Percentiles rank a stretch among this genome's conserved stretches.
Conservation (phyloP, 495 filamentous ascomycete genomes). For the Hypomontagnella monticulosa region DNA sequence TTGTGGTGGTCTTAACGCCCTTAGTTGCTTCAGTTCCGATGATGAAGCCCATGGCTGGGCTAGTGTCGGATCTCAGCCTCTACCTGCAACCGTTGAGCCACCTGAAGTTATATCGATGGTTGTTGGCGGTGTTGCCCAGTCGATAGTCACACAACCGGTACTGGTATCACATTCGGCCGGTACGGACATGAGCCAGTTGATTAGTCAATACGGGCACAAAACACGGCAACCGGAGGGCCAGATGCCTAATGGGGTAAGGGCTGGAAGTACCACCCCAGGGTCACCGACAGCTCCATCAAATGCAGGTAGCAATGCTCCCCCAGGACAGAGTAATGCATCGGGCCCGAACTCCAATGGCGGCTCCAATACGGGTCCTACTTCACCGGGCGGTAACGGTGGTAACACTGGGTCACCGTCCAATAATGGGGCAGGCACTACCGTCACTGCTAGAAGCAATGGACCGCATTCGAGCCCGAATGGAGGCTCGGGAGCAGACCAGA, state of each 20-base stretch:
- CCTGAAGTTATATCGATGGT: slow-evolving; percentile 34
- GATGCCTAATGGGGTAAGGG: slow-evolving; percentile 32
- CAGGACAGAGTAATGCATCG: not conserved
- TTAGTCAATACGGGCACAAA: slow-evolving; percentile 29
- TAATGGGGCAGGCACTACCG: slow-evolving; percentile 8
- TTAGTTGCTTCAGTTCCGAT: slow-evolving; percentile 54
- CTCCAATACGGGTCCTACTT: slow-evolving; percentile 7
- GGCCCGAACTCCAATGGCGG: slow-evolving; percentile 6
- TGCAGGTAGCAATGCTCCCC: not conserved
- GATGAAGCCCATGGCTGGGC: slow-evolving; percentile 47
- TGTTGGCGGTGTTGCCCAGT: slow-evolving; percentile 39
- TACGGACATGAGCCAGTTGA: slow-evolving; percentile 28
- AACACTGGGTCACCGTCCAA: slow-evolving; percentile 7
- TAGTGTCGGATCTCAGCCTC: slow-evolving; percentile 41
- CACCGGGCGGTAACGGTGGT: not conserved
- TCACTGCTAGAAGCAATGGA: not conserved
- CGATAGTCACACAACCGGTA: slow-evolving; percentile 29
- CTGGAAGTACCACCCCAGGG: slow-evolving; percentile 6
- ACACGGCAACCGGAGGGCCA: slow-evolving; percentile 34
- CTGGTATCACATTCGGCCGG: slow-evolving; percentile 32
- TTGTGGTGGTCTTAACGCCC: slow-evolving; percentile 58
- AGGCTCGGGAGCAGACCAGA: slow-evolving; percentile 2
- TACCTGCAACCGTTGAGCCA: slow-evolving; percentile 30
- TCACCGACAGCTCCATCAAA: slow-evolving; percentile 5
- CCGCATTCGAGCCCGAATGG: slow-evolving; percentile 17